phyloP scores from a whole-genome alignment of 768 basidiomycete genomes.

The Scleroderma citrinum region DNA sequence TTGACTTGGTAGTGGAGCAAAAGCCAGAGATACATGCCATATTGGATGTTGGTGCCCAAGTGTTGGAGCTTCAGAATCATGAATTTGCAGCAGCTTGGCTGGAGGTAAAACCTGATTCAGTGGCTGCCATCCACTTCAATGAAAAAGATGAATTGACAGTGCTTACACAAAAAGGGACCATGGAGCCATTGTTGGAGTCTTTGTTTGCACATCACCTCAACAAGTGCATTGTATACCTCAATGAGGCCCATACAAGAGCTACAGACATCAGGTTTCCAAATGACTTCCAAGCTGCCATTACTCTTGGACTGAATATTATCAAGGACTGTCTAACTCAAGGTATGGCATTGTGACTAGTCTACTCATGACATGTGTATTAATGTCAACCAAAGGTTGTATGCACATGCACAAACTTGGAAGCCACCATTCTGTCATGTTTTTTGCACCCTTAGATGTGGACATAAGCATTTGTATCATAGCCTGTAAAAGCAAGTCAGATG shows the following conservation, averaged over 20 bases:
- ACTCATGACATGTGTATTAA: constrained; percentile 33
- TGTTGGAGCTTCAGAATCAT: constrained; percentile 31
- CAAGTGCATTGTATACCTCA: background rate
- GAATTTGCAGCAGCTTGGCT: background rate
- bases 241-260: background rate
- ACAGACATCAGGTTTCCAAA: background rate
- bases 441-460: constrained; percentile 35
- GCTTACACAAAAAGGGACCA: background rate
- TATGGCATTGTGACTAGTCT: constrained; percentile 33
- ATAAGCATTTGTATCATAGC: constrained; percentile 23
- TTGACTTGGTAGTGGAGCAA: constrained; percentile 25
- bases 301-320: background rate
- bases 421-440: constrained; percentile 40
- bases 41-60: constrained; percentile 47
- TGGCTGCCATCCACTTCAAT: background rate
- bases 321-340: background rate
- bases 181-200: background rate
- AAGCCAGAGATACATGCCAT: constrained; percentile 33
- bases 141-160: background rate
- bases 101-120: background rate
- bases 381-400: constrained; percentile 35
- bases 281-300: background rate
- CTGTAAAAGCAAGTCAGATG: constrained; percentile 1
- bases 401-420: constrained; percentile 39
- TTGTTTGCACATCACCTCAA: background rate